Conservation (phyloP, 2,329 filamentous ascomycete species). For the Aspergillus eucalypticola region DNA sequence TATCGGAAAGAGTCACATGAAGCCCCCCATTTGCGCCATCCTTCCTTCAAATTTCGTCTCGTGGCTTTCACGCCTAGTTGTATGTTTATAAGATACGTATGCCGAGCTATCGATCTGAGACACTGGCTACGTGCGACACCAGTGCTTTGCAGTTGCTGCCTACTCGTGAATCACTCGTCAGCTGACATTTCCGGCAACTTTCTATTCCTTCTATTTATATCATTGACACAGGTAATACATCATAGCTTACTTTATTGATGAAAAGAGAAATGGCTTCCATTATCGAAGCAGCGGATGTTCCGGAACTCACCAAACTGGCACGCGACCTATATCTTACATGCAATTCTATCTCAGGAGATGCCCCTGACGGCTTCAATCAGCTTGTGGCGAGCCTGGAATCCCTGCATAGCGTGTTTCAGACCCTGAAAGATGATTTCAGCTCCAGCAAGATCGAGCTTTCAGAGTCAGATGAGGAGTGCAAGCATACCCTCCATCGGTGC, state of each 20-base stretch:
- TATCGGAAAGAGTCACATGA: not conserved
- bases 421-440: slow-evolving; percentile 26
- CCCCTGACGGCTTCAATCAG: slow-evolving; percentile 31
- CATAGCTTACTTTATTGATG: not conserved
- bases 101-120: too few species aligned
- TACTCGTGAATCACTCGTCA: not conserved
- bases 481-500: slow-evolving; percentile 26
- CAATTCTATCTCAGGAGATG: slow-evolving; percentile 26
- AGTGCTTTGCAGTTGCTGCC: too few species aligned
- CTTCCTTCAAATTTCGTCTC: not conserved
- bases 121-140: too few species aligned
- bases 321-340: slow-evolving; percentile 33
- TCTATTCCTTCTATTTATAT: not conserved
- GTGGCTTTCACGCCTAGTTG: not conserved
- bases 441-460: slow-evolving; percentile 27
- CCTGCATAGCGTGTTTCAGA: slow-evolving; percentile 28
- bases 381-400: slow-evolving; percentile 30
- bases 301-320: slow-evolving; percentile 26
- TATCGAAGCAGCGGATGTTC: slow-evolving; percentile 25
- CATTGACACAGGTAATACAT: not conserved
- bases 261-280: slow-evolving; percentile 21
- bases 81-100: not conserved
- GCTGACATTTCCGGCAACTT: not conserved
- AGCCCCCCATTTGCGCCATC: not conserved
- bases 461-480: slow-evolving; percentile 24